These are phyloP conservation scores for Colletotrichum neosansevieriae DNA, from an alignment of 2,329 filamentous ascomycete genomes.

Conservation along the genomic window DNA sequence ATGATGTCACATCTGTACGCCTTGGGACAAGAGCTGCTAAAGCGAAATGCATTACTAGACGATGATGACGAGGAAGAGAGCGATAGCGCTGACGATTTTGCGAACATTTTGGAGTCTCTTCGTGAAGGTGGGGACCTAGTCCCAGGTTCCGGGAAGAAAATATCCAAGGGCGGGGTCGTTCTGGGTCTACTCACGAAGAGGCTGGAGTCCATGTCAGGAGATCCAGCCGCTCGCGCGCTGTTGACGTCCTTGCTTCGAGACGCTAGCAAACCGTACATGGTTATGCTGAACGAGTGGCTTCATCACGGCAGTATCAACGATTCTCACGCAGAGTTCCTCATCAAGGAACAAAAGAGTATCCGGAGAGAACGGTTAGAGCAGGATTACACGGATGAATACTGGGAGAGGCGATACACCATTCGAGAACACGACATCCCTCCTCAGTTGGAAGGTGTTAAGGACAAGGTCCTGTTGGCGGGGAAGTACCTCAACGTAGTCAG, in stretches of 20 bases:
- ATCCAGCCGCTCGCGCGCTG: conserved; percentile 86
- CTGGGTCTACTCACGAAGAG: conserved; percentile 87
- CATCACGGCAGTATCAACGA: conserved; percentile 97
- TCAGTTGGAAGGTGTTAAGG: conserved; percentile 89
- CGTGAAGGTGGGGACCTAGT: conserved; percentile 87
- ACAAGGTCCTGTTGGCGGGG: conserved; percentile 93
- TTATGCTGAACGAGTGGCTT: conserved; percentile 98
- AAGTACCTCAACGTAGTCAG: conserved; percentile 98
- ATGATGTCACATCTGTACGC: conserved; percentile 93
- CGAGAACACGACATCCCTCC: conserved; percentile 92
- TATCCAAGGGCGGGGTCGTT: conserved; percentile 98
- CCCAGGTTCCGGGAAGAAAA: conserved; percentile 84
- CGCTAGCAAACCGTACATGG: conserved; percentile 94
- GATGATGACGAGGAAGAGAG: conserved; percentile 77
- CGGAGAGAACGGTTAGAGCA: conserved; percentile 90
- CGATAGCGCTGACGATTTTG: conserved; percentile 85
- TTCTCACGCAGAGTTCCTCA: conserved; percentile 91
- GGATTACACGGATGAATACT: conserved; percentile 99
- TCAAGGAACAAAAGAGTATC: conserved; percentile 97
- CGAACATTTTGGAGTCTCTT: conserved; percentile 91
- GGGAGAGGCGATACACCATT: conserved; percentile 97
- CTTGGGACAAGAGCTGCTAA: conserved; percentile 87
- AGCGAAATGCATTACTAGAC: conserved; percentile 87
- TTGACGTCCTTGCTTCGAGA: conserved; percentile 87
- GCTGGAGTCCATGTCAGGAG: conserved; percentile 90